Conservation (phyloP, 1,284 basidiomycete genomes). For the Flammula alnicola region DNA sequence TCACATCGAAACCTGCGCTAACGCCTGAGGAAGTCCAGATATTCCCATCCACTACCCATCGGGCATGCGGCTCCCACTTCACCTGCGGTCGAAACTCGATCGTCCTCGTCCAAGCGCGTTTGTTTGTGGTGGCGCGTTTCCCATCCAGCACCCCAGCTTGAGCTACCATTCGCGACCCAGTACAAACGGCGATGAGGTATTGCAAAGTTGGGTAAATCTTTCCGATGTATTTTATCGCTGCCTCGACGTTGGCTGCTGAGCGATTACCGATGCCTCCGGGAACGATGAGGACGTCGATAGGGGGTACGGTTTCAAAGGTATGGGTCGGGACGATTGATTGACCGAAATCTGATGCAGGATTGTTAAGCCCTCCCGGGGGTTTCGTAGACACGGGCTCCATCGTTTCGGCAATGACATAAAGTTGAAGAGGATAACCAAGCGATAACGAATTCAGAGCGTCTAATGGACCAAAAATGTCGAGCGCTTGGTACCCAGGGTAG, state of each 20-base stretch:
- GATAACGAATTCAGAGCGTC: constrained; percentile 46
- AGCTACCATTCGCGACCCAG: constrained; percentile 45
- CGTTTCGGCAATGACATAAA: constrained; percentile 38
- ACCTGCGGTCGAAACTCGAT: constrained; percentile 31
- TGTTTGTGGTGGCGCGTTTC: constrained; percentile 48
- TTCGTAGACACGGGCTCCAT: constrained; percentile 43
- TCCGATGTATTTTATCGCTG: constrained; percentile 38
- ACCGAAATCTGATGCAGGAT: constrained; percentile 31
- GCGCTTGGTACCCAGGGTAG: constrained; percentile 43
- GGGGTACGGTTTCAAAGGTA: constrained; percentile 44
- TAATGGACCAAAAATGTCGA: constrained; percentile 50
- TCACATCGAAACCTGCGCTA: constrained; percentile 43
- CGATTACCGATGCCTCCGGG: constrained; percentile 45
- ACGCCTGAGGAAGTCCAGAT: constrained; percentile 48
- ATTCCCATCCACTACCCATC: constrained; percentile 50
- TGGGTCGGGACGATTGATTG: constrained; percentile 45
- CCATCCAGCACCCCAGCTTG: constrained; percentile 47
- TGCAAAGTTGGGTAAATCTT: constrained; percentile 39
- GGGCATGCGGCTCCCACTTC: constrained; percentile 42
- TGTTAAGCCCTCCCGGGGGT: constrained; percentile 20
- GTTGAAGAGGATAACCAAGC: constrained; percentile 32
- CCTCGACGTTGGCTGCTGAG: constrained; percentile 28
- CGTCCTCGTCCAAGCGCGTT: constrained; percentile 34
- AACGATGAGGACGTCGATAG: constrained; percentile 49
- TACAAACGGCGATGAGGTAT: constrained; percentile 51